These are phyloP conservation scores for Telfairia occidentalis DNA, from an alignment of 331 rosid genomes.

Conservation along the genomic window DNA sequence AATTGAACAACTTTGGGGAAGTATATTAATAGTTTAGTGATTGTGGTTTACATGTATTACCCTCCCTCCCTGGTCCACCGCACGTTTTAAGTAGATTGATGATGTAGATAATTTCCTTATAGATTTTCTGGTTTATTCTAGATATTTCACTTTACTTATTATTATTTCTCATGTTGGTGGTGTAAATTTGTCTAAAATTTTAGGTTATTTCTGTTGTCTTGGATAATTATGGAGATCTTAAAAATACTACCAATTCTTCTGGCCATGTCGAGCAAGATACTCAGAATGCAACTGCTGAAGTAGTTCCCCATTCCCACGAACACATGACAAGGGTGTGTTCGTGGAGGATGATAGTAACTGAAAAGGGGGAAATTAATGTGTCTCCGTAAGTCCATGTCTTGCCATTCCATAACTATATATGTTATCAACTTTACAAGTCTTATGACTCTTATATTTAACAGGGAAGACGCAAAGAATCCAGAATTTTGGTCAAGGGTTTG, in stretches of 20 bases:
- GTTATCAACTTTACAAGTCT: constrained; percentile 6
- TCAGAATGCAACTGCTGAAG: constrained; percentile 35
- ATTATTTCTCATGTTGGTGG: background rate
- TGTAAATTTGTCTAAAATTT: background rate
- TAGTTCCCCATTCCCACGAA: constrained; percentile 36
- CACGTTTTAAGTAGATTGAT: background rate
- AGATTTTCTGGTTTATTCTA: background rate
- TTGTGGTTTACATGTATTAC: background rate
- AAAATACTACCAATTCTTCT: constrained; percentile 18
- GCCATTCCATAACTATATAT: constrained; percentile 13
- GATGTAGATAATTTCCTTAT: background rate
- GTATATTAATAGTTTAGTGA: background rate
- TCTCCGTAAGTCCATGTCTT: constrained; percentile 40
- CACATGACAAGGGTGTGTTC: constrained; percentile 35
- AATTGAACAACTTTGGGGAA: background rate
- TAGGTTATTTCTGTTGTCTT: constrained; percentile 45
- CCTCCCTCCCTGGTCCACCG: background rate
- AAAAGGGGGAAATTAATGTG: constrained; percentile 44
- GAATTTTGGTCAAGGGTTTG: constrained; percentile 88
- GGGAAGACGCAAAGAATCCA: constrained; percentile 73
- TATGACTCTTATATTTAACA: constrained; percentile 23
- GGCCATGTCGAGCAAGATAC: background rate
- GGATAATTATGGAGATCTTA: constrained; percentile 59
- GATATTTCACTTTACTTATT: background rate
- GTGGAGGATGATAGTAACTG: constrained; percentile 50